Evolutionary conservation across 345 rosid genomes (phyloP).

Genomic region (Sisymbrium irio): DNA sequence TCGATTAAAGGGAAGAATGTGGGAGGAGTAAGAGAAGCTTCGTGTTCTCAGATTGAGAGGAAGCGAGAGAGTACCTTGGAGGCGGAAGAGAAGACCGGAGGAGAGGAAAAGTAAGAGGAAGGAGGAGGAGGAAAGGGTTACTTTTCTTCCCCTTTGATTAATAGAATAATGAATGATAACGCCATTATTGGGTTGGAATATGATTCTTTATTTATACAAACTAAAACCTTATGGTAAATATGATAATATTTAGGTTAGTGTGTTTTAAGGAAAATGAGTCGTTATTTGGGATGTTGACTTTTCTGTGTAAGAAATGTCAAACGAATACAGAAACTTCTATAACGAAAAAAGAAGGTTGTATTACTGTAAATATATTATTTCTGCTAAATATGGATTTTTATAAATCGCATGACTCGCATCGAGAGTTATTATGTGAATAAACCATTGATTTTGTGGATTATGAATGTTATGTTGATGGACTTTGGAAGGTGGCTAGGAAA

Average conservation of each 20-base stretch:
- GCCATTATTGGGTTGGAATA: conserved; percentile 5
- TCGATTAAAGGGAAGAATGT: not conserved
- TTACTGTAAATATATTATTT: conserved; percentile 15
- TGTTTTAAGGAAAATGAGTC: conserved; percentile 15
- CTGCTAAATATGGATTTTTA: not conserved
- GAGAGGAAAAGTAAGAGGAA: not conserved
- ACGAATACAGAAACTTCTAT: not conserved
- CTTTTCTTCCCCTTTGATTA: not conserved
- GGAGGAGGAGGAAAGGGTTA: not conserved
- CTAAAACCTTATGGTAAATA: not conserved
- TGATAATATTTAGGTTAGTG: not conserved
- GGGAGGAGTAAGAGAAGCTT: conserved; percentile 11
- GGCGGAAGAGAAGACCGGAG: conserved; percentile 22
- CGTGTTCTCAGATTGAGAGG: not conserved
- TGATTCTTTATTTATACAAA: conserved; percentile 21
- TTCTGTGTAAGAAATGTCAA: conserved; percentile 13
- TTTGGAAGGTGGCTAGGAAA: not conserved
- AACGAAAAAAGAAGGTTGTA: conserved; percentile 1
- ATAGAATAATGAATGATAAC: not conserved
- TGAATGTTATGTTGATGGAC: not conserved
- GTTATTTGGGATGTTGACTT: not conserved
- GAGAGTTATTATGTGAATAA: not conserved
- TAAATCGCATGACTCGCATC: not conserved
- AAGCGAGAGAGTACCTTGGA: conserved; percentile 17
- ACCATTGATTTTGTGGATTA: no score